These are phyloP conservation scores for Cordyceps militaris DNA, from an alignment of 2,329 filamentous ascomycete genomes.

Conservation along the genomic window DNA sequence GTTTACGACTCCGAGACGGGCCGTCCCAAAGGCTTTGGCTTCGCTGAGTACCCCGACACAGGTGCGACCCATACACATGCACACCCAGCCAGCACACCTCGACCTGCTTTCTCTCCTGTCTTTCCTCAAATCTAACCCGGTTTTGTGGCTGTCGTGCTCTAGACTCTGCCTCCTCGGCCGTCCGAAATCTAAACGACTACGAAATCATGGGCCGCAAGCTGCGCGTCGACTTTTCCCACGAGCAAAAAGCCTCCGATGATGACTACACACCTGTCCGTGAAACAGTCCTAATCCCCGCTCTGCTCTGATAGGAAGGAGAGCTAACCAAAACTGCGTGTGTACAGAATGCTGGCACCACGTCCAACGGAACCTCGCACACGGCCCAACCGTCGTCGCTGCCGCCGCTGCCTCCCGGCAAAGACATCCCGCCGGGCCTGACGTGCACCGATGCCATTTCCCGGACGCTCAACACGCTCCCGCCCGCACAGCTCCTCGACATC, in stretches of 20 bases:
- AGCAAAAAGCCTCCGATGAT: constrained; percentile 68
- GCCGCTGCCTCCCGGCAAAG: constrained; percentile 75
- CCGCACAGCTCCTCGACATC: constrained; percentile 85
- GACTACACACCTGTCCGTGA: constrained; percentile 31
- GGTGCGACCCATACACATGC: constrained; percentile 41
- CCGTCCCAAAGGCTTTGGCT: constrained; percentile 91
- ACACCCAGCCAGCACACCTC: not conserved
- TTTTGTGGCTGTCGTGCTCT: not conserved
- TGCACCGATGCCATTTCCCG: constrained; percentile 88
- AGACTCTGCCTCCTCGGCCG: constrained; percentile 83
- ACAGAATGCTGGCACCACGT: constrained; percentile 20
- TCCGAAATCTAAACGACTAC: constrained; percentile 90
- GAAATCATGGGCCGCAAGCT: constrained; percentile 94
- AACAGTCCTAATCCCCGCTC: constrained; percentile 13
- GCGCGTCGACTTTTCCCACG: constrained; percentile 92
- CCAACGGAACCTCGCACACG: constrained; percentile 24
- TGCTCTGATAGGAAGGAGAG: not conserved
- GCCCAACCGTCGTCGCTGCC: constrained; percentile 52
- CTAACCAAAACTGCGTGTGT: not conserved
- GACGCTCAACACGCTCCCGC: constrained; percentile 78
- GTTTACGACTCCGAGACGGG: constrained; percentile 96
- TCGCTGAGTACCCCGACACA: constrained; percentile 89
- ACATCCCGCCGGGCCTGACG: constrained; percentile 73
- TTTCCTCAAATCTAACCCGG: not conserved
- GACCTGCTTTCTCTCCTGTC: not conserved